Base-by-base conservation (phyloP, 192 early-diverging fungal species). In the Mortierella alpina region DNA sequence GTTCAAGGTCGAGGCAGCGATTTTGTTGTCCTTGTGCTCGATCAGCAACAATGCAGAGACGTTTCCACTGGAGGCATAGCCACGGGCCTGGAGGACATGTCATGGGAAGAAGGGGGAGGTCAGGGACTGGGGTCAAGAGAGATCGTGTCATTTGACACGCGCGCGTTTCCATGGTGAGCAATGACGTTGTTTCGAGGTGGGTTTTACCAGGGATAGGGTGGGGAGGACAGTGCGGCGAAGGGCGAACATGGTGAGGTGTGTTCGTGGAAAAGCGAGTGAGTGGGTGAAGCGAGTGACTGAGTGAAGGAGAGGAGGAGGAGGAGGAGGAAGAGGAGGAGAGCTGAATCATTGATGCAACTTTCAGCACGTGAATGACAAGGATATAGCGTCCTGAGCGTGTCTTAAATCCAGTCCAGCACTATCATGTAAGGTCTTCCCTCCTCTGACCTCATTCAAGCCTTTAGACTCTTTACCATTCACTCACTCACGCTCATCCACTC, bases 41-140 rank as follows among this genome's bases (percentile, higher is more conserved):
- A 96, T 93, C 63, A 95, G 83, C 59, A 99, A 89, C 14, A 99
- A 87, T 39, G 96, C 93, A n/a, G 92, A 89, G 68, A 86, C 87
- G 54, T 83, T 83, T 61, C 83, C 86, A 18, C 66, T 71, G 60
- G 86, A 72, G 59, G 89, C 86, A 65, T 90, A 90, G 54, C 73
- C 72, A 62, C 85, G 83, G 46, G 68, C 73, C 68, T 80, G 63
- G 7, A 46, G 11, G 10, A 9, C 23, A 18, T 15, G 53, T 57
- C 23, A 39, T 55, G 42, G 49, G 13, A 17, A 40, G 57, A 13
- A 49, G 4, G 31, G 31, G 2, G 42, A n/a, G 44, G 18, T 20
- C 5, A 20, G 57, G 18, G 12, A 51, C 31, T 31, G 3, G 3
- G 31, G 1, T 31, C 31, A 31, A 31, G 31, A 31, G 31, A 31